A percentile compares a stretch with the other conserved stretches of the same genome.
Evolutionary conservation across 192 early-diverging fungal species (phyloP).

Genomic region (Backusella parvicylindrica): DNA sequence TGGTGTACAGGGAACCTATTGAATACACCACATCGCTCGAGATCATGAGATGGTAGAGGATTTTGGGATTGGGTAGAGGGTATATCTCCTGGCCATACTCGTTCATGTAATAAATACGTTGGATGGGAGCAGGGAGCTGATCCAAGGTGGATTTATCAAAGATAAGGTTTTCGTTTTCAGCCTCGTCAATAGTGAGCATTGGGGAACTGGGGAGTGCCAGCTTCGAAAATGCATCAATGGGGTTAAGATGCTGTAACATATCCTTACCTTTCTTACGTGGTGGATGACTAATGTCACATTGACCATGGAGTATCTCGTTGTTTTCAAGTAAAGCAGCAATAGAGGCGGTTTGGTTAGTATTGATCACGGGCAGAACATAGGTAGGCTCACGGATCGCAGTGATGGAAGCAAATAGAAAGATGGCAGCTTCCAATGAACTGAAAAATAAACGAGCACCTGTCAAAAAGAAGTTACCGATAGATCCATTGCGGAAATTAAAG

Average conservation of each 20-base stretch:
- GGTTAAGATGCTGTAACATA: slow-evolving; percentile 5
- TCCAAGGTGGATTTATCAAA: slow-evolving; percentile 31
- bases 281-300: slow-evolving; percentile 77
- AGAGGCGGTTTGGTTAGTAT: slow-evolving; percentile 51
- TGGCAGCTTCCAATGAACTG: slow-evolving; percentile 60
- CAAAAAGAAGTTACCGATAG: slow-evolving; percentile 75
- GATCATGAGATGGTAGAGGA: slow-evolving; percentile 39
- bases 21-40: slow-evolving; percentile 63
- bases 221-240: slow-evolving; percentile 33
- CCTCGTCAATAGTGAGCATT: background rate
- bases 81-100: slow-evolving; percentile 66
- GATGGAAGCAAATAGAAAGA: slow-evolving; percentile 69
- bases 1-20: slow-evolving; percentile 69
- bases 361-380: slow-evolving; percentile 61
- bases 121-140: slow-evolving; percentile 47
- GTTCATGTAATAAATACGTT: slow-evolving; percentile 66
- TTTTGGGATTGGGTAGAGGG: slow-evolving; percentile 58
- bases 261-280: background rate
- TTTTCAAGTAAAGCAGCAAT: slow-evolving; percentile 66
- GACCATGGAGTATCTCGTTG: slow-evolving; percentile 53
- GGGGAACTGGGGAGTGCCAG: background rate
- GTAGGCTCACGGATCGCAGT: slow-evolving; percentile 61
- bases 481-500: slow-evolving; percentile 71
- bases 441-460: slow-evolving; percentile 74
- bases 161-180: background rate